These are phyloP conservation scores for Parvularia atlantis DNA, from an alignment of 78 protist species.

Conservation along the genomic window DNA sequence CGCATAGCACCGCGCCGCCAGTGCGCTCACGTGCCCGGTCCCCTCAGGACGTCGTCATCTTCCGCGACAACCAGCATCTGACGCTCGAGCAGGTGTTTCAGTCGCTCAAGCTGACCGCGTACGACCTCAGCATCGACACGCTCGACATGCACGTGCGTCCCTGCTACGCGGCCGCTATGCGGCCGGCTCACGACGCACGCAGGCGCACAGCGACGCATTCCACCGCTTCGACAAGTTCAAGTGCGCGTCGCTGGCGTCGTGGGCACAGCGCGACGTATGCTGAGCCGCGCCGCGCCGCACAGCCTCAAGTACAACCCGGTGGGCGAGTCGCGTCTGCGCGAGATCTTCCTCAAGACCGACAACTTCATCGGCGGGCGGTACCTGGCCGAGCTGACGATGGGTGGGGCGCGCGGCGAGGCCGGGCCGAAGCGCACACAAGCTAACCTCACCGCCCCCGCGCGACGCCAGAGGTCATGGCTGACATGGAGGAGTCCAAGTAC, in stretches of 20 bases:
- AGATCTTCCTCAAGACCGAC: constrained; percentile 90
- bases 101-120: constrained; percentile 37
- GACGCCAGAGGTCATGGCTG: constrained; percentile 80
- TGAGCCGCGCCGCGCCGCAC: neutral
- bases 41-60: constrained; percentile 39
- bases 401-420: too few species aligned
- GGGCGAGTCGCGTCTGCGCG: constrained; percentile 59
- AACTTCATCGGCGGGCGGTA: constrained; percentile 76
- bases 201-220: constrained; percentile 47
- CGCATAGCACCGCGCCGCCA: neutral
- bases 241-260: too few species aligned
- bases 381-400: constrained; percentile 82
- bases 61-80: constrained; percentile 56
- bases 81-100: constrained; percentile 75
- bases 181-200: too few species aligned
- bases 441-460: too few species aligned
- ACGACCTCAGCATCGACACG: constrained; percentile 79
- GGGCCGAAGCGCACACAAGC: too few species aligned
- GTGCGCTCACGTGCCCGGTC: neutral
- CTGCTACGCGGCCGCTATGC: constrained; percentile 19
- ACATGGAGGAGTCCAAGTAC: constrained; percentile 65
- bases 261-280: constrained; percentile 83
- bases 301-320: constrained; percentile 20
- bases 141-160: constrained; percentile 87
- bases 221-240: constrained; percentile 90